phyloP scores from a whole-genome alignment of 2,329 filamentous ascomycete genomes.

The Aureobasidium namibiae region DNA sequence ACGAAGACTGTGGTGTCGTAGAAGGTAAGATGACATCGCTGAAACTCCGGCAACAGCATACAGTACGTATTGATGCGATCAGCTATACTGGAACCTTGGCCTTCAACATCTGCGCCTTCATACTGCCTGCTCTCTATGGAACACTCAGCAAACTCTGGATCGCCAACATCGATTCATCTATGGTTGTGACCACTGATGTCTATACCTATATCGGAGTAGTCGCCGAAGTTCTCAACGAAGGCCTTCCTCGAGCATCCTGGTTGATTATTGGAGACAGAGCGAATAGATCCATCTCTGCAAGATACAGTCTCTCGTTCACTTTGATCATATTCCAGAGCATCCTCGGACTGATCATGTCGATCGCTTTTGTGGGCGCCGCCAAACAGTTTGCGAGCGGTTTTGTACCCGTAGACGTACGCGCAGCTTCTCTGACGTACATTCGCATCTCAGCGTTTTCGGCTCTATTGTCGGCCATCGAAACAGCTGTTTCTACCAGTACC shows the following conservation, averaged over 20 bases:
- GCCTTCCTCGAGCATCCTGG: constrained; percentile 60
- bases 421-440: constrained; percentile 54
- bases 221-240: constrained; percentile 63
- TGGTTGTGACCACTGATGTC: constrained; percentile 56
- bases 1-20: not conserved
- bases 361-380: constrained; percentile 50
- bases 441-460: constrained; percentile 56
- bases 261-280: constrained; percentile 58
- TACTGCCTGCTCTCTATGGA: constrained; percentile 57
- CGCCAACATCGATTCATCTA: constrained; percentile 51
- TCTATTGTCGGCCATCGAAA: constrained; percentile 54
- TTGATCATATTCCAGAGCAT: constrained; percentile 45
- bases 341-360: constrained; percentile 51
- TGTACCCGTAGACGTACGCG: constrained; percentile 51
- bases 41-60: not conserved
- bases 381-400: constrained; percentile 51
- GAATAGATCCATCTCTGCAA: constrained; percentile 41
- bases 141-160: constrained; percentile 66
- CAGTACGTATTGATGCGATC: not conserved
- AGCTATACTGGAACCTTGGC: constrained; percentile 49
- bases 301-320: constrained; percentile 55
- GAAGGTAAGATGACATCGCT: not conserved
- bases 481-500: constrained; percentile 52
- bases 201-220: constrained; percentile 64
- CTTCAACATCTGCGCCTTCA: constrained; percentile 56